Evolutionary conservation across 1,284 basidiomycete genomes (phyloP).

Genomic region (Coriolopsis trogii): DNA sequence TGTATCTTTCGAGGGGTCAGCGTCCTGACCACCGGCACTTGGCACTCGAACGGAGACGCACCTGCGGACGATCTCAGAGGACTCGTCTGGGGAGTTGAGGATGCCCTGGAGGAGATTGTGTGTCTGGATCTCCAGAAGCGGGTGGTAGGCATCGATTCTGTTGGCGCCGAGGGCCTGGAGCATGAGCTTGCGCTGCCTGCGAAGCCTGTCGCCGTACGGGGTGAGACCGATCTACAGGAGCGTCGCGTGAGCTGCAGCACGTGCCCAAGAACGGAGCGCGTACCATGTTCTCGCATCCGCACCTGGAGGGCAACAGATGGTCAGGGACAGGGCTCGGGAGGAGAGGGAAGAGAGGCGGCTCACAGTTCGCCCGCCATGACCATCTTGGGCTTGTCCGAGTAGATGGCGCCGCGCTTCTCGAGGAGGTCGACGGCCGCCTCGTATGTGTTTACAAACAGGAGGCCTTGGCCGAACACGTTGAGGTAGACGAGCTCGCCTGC

Average conservation of each 20-base stretch:
- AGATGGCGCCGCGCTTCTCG: constrained; percentile 68
- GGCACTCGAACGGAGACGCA: constrained; percentile 9
- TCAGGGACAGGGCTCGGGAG: constrained; percentile 11
- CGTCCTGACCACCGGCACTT: constrained; percentile 28
- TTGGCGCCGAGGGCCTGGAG: constrained; percentile 59
- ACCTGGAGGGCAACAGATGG: constrained; percentile 37
- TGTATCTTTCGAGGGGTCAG: too few species aligned
- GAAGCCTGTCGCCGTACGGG: constrained; percentile 60
- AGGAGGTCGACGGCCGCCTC: constrained; percentile 63
- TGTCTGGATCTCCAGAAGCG: constrained; percentile 56
- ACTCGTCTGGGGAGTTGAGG: constrained; percentile 34
- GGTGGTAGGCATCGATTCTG: constrained; percentile 57
- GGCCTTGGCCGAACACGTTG: constrained; percentile 63
- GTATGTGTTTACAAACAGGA: constrained; percentile 66
- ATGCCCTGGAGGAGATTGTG: constrained; percentile 36
- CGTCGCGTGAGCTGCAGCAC: too few species aligned
- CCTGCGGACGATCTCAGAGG: constrained; percentile 33
- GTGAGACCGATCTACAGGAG: constrained; percentile 65
- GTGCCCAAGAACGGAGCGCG: too few species aligned
- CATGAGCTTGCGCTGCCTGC: constrained; percentile 67
- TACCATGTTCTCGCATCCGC: constrained; percentile 74
- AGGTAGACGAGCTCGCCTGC: constrained; percentile 68
- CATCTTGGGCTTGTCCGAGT: constrained; percentile 70
- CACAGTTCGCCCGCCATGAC: constrained; percentile 64
- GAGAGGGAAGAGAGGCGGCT: constrained; percentile 18